These are phyloP conservation scores for Fusarium fracticaudum DNA, from an alignment of 2,329 filamentous ascomycete genomes.

Conservation along the genomic window DNA sequence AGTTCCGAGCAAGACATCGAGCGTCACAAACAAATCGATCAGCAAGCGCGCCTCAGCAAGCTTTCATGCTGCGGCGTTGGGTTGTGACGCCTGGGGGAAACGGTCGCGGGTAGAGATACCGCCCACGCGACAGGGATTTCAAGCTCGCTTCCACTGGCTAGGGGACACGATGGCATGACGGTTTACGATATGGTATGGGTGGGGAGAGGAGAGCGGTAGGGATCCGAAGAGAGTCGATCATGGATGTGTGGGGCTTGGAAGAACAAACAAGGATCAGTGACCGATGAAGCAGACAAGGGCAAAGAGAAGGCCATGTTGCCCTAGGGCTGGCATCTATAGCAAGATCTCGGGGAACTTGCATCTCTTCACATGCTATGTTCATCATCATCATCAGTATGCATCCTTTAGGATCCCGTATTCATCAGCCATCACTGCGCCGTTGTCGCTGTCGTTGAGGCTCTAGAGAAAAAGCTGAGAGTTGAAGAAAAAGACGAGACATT, in stretches of 20 bases:
- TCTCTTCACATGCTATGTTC: conserved; percentile 24
- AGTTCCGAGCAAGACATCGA: conserved; percentile 2
- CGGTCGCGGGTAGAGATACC: conserved; percentile 35
- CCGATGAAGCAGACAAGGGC: conserved; percentile 31
- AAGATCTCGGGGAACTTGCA: conserved; percentile 22
- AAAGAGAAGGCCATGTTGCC: conserved; percentile 30
- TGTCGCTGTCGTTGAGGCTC: background rate
- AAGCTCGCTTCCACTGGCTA: conserved; percentile 38
- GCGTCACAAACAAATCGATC: conserved; percentile 7
- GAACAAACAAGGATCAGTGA: conserved; percentile 34
- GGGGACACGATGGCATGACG: conserved; percentile 31
- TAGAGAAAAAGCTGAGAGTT: conserved; percentile 3
- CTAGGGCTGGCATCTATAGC: conserved; percentile 29
- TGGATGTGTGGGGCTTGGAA: conserved; percentile 32
- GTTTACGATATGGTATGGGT: conserved; percentile 38
- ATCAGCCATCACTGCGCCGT: background rate
- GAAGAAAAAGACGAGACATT: conserved; percentile 29
- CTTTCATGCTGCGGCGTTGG: conserved; percentile 22
- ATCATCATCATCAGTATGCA: background rate
- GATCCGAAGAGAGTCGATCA: conserved; percentile 40
- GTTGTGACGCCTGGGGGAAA: conserved; percentile 23
- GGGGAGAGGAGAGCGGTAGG: conserved; percentile 26
- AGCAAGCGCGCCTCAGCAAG: conserved; percentile 19
- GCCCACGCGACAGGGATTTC: conserved; percentile 32
- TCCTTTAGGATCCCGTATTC: background rate